phyloP scores from a whole-genome alignment of 2,329 filamentous ascomycete genomes.

The Hysterium pulicare region DNA sequence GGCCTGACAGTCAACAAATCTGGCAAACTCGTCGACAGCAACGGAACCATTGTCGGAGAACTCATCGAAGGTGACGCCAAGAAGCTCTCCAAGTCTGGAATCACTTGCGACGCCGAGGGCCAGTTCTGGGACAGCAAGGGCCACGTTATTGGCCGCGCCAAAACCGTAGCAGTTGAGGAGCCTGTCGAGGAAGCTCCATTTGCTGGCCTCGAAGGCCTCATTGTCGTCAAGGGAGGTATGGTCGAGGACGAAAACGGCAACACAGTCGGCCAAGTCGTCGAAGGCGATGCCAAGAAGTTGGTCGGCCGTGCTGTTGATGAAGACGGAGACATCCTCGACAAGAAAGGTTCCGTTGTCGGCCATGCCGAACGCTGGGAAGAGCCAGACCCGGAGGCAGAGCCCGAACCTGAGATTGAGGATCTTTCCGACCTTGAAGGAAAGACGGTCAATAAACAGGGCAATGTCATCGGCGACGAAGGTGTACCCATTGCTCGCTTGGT shows the following conservation, averaged over 20 bases:
- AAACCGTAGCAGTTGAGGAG: constrained; percentile 47
- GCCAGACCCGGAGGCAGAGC: constrained; percentile 56
- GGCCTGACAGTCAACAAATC: constrained; percentile 50
- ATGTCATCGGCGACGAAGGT: constrained; percentile 49
- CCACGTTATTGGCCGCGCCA: constrained; percentile 49
- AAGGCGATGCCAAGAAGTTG: constrained; percentile 51
- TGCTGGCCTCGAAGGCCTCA: constrained; percentile 49
- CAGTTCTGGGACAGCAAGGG: constrained; percentile 55
- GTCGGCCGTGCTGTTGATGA: constrained; percentile 50
- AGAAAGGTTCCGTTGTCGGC: constrained; percentile 52
- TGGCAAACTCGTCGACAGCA: constrained; percentile 48
- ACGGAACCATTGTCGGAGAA: constrained; percentile 48
- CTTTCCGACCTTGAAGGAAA: constrained; percentile 46
- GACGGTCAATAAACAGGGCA: constrained; percentile 49
- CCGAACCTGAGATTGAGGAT: constrained; percentile 43
- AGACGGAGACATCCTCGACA: constrained; percentile 52
- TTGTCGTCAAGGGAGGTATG: constrained; percentile 48
- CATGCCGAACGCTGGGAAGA: constrained; percentile 58
- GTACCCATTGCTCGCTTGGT: constrained; percentile 61
- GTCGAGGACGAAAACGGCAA: constrained; percentile 52
- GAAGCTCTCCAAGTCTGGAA: constrained; percentile 50
- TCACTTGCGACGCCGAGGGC: constrained; percentile 45
- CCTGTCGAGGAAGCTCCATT: constrained; percentile 49
- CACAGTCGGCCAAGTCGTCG: constrained; percentile 47
- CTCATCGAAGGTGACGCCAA: constrained; percentile 51